phyloP scores from a whole-genome alignment of 495 filamentous ascomycete genomes.

The Staphylotrichum longicolle region DNA sequence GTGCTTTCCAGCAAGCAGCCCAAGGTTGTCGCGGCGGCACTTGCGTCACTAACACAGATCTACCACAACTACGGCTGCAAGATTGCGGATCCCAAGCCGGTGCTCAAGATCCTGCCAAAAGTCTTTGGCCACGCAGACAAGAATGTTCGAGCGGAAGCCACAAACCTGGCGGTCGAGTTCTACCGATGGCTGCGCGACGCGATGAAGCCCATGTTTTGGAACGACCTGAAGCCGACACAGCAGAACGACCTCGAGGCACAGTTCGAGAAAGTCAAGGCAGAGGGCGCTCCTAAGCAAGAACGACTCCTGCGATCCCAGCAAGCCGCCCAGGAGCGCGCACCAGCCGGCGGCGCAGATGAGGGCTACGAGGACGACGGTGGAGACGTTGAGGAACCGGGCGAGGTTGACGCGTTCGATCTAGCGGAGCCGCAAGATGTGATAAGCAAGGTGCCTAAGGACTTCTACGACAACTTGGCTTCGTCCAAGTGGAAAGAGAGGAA shows the following conservation, averaged over 20 bases:
- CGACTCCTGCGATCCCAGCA: conserved; percentile 86
- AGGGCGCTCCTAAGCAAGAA: conserved; percentile 85
- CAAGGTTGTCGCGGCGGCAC: conserved; percentile 84
- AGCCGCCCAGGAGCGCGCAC: conserved; percentile 69
- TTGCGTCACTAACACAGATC: conserved; percentile 75
- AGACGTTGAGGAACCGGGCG: conserved; percentile 64
- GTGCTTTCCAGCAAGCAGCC: conserved; percentile 86
- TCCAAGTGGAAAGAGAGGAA: conserved; percentile 99
- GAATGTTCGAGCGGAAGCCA: conserved; percentile 93
- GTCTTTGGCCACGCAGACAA: conserved; percentile 97
- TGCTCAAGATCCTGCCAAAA: conserved; percentile 88
- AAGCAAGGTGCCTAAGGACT: conserved; percentile 77
- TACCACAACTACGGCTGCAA: conserved; percentile 94
- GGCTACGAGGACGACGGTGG: conserved; percentile 60
- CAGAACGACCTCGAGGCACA: conserved; percentile 91
- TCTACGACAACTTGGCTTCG: conserved; percentile 76
- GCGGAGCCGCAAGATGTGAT: conserved; percentile 86
- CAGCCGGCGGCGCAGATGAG: conserved; percentile 53
- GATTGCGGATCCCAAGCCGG: conserved; percentile 91
- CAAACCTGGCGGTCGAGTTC: conserved; percentile 86
- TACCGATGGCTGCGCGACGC: conserved; percentile 97
- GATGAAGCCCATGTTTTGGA: conserved; percentile 98
- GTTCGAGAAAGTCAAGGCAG: conserved; percentile 89
- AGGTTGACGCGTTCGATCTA: conserved; percentile 81
- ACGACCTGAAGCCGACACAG: conserved; percentile 91